Evolutionary conservation across 2,329 filamentous ascomycete species (phyloP).

Genomic region (Raffaelea arxii): DNA sequence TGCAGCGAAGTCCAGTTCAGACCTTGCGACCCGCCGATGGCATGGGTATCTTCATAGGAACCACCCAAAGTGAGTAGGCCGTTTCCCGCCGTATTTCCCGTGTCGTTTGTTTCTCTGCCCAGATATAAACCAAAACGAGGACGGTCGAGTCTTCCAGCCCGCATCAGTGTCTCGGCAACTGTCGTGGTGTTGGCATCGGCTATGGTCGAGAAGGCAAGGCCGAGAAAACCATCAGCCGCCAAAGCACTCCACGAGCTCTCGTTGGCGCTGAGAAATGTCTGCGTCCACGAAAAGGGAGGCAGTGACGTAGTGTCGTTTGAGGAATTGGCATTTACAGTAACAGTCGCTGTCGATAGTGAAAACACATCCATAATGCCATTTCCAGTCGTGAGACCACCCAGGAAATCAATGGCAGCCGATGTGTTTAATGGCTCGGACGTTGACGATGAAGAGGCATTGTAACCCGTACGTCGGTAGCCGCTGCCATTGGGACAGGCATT

Average conservation of each 20-base stretch:
- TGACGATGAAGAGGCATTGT: constrained; percentile 17
- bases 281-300: constrained; percentile 14
- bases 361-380: constrained; percentile 19
- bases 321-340: too few relatives aligned
- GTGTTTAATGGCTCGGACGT: constrained; percentile 15
- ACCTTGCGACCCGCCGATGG: constrained; percentile 12
- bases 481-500: constrained; percentile 16
- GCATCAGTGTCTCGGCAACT: constrained; percentile 22
- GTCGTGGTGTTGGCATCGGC: constrained; percentile 19
- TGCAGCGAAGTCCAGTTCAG: neutral
- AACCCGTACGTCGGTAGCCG: constrained; percentile 19
- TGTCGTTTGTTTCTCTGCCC: constrained; percentile 16
- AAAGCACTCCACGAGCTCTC: constrained; percentile 18
- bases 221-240: constrained; percentile 24
- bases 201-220: constrained; percentile 23
- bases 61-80: constrained; percentile 7
- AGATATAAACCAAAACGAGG: constrained; percentile 17
- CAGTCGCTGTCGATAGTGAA: constrained; percentile 2
- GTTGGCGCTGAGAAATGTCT: constrained; percentile 21
- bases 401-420: constrained; percentile 18
- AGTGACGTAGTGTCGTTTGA: neutral
- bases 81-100: constrained; percentile 15
- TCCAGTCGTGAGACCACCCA: constrained; percentile 20
- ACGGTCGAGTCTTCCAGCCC: constrained; percentile 18
- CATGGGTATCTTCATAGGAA: constrained; percentile 20